Evolutionary conservation across 495 filamentous ascomycete species (phyloP).

Genomic region (Rhizodiscina lignyota): DNA sequence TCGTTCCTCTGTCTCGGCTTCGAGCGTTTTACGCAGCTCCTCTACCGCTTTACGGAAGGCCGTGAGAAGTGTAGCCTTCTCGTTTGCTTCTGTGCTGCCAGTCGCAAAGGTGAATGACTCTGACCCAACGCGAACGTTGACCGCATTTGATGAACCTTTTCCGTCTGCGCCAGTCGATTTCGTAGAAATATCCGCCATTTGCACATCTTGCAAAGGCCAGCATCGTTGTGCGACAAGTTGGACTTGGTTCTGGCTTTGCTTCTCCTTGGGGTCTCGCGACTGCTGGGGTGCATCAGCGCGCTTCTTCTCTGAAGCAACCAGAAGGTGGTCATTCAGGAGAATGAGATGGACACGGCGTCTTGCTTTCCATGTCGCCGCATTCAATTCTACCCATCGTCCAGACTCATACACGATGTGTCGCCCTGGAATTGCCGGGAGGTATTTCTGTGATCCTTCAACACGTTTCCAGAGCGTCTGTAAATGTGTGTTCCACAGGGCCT

Average conservation of each 20-base stretch:
- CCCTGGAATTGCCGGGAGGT: conserved; percentile 76
- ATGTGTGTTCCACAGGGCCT: conserved; percentile 86
- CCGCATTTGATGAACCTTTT: conserved; percentile 58
- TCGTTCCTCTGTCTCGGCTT: conserved; percentile 67
- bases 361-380: conserved; percentile 92
- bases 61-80: conserved; percentile 65
- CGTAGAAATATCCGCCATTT: conserved; percentile 69
- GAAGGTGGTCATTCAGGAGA: conserved; percentile 83
- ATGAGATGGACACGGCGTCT: conserved; percentile 73
- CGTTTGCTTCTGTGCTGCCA: conserved; percentile 42
- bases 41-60: conserved; percentile 86
- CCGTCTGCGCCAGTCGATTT: conserved; percentile 35
- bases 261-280: conserved; percentile 10
- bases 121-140: conserved; percentile 75
- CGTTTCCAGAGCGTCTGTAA: conserved; percentile 79
- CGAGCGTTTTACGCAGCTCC: conserved; percentile 64
- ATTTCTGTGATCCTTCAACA: conserved; percentile 93
- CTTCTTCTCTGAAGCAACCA: conserved; percentile 85
- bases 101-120: conserved; percentile 86
- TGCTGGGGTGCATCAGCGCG: conserved; percentile 42
- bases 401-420: conserved; percentile 85
- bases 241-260: conserved; percentile 26
- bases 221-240: conserved; percentile 87
- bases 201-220: conserved; percentile 86
- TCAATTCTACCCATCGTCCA: conserved; percentile 82